These are phyloP conservation scores for Saccharomycopsis oosterbeekiorum DNA, from an alignment of 805 yeast species.

Conservation along the genomic window DNA sequence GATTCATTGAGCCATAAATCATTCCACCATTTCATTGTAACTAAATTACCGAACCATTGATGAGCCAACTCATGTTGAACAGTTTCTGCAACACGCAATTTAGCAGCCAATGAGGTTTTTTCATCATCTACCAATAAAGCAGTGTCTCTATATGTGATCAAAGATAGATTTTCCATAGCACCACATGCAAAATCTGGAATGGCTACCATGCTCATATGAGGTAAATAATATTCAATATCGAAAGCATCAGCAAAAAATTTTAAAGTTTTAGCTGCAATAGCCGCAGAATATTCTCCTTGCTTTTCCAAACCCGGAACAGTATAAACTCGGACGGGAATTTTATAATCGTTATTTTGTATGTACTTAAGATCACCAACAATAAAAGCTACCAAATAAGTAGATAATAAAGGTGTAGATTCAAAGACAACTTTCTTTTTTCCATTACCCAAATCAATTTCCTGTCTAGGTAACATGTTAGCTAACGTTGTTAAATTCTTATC, in stretches of 20 bases:
- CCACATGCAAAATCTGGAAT: constrained; percentile 79
- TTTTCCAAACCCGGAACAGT: constrained; percentile 70
- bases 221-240: constrained; percentile 68
- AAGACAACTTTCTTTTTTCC: constrained; percentile 49
- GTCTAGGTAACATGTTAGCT: constrained; percentile 59
- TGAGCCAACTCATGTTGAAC: constrained; percentile 86
- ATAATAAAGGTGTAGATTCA: constrained; percentile 73
- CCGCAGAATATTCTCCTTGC: constrained; percentile 64
- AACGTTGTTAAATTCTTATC: constrained; percentile 46
- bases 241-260: constrained; percentile 63
- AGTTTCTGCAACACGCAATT: constrained; percentile 73
- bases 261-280: constrained; percentile 65
- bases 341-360: constrained; percentile 54
- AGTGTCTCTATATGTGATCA: constrained; percentile 69
- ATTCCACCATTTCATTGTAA: constrained; percentile 91
- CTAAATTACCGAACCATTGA: constrained; percentile 87
- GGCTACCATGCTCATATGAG: constrained; percentile 75
- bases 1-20: constrained; percentile 86
- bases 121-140: constrained; percentile 66
- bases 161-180: constrained; percentile 85
- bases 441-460: constrained; percentile 34
- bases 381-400: constrained; percentile 76
- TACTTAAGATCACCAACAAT: constrained; percentile 72
- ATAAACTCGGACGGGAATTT: constrained; percentile 71
- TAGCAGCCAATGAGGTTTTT: constrained; percentile 51